Conservation (phyloP, 2,329 filamentous ascomycete species). For the Neonectria punicea region DNA sequence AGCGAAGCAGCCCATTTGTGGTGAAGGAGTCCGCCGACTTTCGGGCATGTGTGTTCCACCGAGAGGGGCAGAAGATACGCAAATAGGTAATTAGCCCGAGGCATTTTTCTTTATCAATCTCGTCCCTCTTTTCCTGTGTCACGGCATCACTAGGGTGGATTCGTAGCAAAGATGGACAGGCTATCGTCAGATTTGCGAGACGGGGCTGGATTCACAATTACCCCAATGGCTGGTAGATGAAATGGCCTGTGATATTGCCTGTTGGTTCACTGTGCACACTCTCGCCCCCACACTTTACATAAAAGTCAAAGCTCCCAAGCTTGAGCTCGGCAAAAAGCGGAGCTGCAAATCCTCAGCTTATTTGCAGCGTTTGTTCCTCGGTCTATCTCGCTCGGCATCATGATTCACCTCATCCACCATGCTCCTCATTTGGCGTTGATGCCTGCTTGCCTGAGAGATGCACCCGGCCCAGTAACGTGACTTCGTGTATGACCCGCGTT, state of each 20-base stretch:
- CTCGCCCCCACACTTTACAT: neutral
- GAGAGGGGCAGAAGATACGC: neutral
- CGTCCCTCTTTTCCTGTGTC: slow-evolving; percentile 5
- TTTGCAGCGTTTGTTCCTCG: neutral
- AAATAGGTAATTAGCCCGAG: neutral
- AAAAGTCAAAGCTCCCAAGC: neutral
- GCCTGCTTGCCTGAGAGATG: neutral
- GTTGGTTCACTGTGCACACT: too few relatives aligned
- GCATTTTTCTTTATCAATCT: neutral
- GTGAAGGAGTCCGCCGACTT: slow-evolving; percentile 13
- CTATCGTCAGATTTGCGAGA: neutral
- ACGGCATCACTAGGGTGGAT: neutral
- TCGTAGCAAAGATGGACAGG: neutral
- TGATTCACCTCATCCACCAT: too few relatives aligned
- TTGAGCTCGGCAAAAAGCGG: neutral
- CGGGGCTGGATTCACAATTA: neutral
- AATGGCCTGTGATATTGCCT: neutral
- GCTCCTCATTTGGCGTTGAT: neutral
- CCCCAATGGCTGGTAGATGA: too few relatives aligned
- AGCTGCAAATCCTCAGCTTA: neutral
- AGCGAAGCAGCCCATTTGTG: neutral
- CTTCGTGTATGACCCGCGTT: slow-evolving; percentile 24
- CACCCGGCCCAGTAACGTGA: slow-evolving; percentile 3
- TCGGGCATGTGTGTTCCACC: slow-evolving; percentile 2
- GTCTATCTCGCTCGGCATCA: neutral